Evolutionary conservation across 2,329 filamentous ascomycete genomes (phyloP).

Genomic region (Tolypocladium album): DNA sequence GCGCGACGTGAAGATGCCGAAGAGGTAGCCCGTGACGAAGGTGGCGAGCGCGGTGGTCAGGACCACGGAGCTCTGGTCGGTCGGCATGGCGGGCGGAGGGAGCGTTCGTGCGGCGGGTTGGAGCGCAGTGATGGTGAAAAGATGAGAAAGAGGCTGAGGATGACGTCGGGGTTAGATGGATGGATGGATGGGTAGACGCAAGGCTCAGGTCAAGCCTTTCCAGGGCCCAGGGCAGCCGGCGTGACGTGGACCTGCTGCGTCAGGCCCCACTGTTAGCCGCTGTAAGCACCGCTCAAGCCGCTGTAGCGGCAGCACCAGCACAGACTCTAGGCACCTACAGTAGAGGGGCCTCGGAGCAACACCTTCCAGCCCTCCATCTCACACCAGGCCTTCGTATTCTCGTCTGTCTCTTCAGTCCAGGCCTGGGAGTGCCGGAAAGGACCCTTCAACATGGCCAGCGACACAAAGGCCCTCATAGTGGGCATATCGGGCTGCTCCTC

Average conservation of each 20-base stretch:
- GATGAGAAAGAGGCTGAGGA: background rate
- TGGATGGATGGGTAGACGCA: too few species aligned
- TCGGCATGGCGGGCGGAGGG: slow-evolving; percentile 12
- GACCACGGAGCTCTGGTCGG: slow-evolving; percentile 40
- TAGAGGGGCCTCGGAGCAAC: background rate
- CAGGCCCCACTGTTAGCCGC: background rate
- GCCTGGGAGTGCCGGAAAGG: background rate
- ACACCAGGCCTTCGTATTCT: background rate
- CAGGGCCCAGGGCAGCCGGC: background rate
- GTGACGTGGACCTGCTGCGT: background rate
- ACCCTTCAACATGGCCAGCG: slow-evolving; percentile 14
- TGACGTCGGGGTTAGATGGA: background rate
- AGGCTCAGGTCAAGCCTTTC: background rate
- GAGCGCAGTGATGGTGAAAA: background rate
- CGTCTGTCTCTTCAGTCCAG: background rate
- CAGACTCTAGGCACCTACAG: background rate
- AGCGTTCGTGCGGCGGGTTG: background rate
- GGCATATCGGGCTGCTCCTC: slow-evolving; percentile 85
- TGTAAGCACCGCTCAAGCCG: background rate
- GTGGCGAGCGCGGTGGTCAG: slow-evolving; percentile 65
- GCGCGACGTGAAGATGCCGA: slow-evolving; percentile 62
- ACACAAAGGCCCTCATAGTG: slow-evolving; percentile 51
- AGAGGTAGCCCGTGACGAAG: slow-evolving; percentile 67
- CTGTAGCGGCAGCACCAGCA: background rate
- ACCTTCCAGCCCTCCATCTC: background rate